Evolutionary conservation across 441 rosid species (phyloP).

Genomic region (Syzygium malaccense): DNA sequence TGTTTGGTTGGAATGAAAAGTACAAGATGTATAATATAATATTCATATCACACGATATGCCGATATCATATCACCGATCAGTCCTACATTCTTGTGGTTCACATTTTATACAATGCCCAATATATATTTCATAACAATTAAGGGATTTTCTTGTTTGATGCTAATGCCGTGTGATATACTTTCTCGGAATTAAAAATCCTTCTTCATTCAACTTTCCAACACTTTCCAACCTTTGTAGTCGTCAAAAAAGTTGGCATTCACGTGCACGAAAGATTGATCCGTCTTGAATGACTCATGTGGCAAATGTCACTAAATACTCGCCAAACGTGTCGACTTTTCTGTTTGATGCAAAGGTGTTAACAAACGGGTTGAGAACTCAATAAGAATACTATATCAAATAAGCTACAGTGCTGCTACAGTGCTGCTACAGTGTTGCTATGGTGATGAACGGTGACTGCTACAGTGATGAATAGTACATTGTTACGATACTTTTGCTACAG

Average conservation of each 20-base stretch:
- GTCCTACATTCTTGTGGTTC: neutral
- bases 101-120: neutral
- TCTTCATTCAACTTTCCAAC: neutral
- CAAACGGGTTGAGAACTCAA: neutral
- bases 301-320: neutral
- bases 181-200: neutral
- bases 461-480: too few relatives aligned
- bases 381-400: neutral
- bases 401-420: too few relatives aligned
- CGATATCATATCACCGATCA: neutral
- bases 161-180: neutral
- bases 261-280: neutral
- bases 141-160: neutral
- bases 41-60: neutral
- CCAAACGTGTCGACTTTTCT: neutral
- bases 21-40: neutral
- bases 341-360: neutral
- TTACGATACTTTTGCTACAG: too few relatives aligned
- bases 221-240: neutral
- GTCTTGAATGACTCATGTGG: neutral
- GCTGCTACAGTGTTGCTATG: too few relatives aligned
- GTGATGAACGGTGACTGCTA: too few relatives aligned
- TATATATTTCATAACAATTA: neutral
- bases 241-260: neutral
- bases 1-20: neutral